Base-by-base conservation (phyloP, 2,329 filamentous ascomycete genomes). In the Geosmithia flava region DNA sequence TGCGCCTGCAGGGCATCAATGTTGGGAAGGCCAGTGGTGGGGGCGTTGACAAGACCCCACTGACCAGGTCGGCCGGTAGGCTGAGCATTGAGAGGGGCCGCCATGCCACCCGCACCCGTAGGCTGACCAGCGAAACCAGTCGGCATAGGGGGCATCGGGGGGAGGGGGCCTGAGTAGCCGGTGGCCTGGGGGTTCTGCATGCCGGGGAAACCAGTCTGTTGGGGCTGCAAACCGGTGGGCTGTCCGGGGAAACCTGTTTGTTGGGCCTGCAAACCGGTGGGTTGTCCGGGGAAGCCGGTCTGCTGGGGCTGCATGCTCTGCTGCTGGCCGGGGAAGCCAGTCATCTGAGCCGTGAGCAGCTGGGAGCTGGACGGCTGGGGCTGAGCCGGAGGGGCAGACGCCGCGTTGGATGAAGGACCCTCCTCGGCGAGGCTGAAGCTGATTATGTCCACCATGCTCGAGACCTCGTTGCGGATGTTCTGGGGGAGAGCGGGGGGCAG, bases 401-500 rank as follows among this genome's bases (percentile, higher is more conserved):
- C 68, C 7, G 71, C 65, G 10, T 69, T 70, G 52, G 75, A 65
- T 19, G 75, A 67, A 15, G 61, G 60, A 5, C 68, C 70, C 27
- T 91, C 84, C 54, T 98, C 93, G 1, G 80, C 81, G 20, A 96
- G 78, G 55, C 84, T 88, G 62, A 98, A 98, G 51, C 89, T 95
- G 61, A 98, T 98, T 49, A 98, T 98, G 61, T 98, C 93, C 41
- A 98, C 93, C 90, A 98, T 97, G 67, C 93, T 95, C 3, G 91
- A 97, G 17, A 98, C 93, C 65, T 98, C 93, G 58, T 98, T 98
- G 69, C 82, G 85, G 54, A 98, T 83, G 50, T 80, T 84, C 30
- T 96, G 89, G 0, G 93, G 93, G 10, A 98, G 73, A 6, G 62
- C 65, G 2, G 74, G 60, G 0, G 93, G 93, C 20, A 98, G 67